A percentile compares a stretch with the other conserved stretches of the same genome.
These are phyloP conservation scores for Collariella sp. DNA, from an alignment of 495 filamentous ascomycete species.

Conservation along the genomic window DNA sequence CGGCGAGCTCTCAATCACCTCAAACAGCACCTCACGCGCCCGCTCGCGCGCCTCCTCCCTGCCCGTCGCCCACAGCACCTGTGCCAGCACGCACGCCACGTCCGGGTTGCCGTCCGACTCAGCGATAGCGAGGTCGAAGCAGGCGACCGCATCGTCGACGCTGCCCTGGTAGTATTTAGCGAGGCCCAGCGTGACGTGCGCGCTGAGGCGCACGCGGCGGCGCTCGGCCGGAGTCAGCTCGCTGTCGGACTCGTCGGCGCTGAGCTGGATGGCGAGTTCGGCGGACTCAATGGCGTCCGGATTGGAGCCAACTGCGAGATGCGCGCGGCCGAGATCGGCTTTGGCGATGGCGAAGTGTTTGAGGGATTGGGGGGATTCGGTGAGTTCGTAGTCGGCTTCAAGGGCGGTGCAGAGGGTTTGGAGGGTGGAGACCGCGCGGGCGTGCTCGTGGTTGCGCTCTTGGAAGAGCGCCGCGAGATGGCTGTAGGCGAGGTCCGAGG, in stretches of 20 bases:
- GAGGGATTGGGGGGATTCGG: constrained; percentile 65
- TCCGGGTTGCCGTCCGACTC: constrained; percentile 74
- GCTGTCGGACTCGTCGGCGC: constrained; percentile 53
- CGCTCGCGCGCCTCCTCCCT: constrained; percentile 62
- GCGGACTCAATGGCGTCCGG: constrained; percentile 61
- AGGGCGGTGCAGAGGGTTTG: constrained; percentile 54
- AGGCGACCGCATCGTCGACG: constrained; percentile 58
- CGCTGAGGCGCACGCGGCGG: constrained; percentile 63
- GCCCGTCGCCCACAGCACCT: constrained; percentile 88
- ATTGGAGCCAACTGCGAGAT: constrained; percentile 59
- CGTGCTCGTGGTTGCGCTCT: constrained; percentile 64
- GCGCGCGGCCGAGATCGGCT: constrained; percentile 70
- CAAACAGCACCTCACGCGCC: constrained; percentile 73
- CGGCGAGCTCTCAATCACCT: constrained; percentile 58
- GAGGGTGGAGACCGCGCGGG: constrained; percentile 56
- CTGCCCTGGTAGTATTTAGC: constrained; percentile 61
- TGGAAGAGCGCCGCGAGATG: constrained; percentile 75
- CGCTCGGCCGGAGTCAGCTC: constrained; percentile 47
- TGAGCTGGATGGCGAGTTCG: constrained; percentile 62
- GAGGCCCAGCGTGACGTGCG: constrained; percentile 78
- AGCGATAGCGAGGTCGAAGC: constrained; percentile 72
- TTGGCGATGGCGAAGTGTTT: constrained; percentile 75
- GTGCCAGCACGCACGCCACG: constrained; percentile 76
- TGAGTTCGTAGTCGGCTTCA: constrained; percentile 74
- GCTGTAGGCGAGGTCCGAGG: constrained; percentile 56